Conservation (phyloP, 495 filamentous ascomycete species). For the Articulospora tetracladia region DNA sequence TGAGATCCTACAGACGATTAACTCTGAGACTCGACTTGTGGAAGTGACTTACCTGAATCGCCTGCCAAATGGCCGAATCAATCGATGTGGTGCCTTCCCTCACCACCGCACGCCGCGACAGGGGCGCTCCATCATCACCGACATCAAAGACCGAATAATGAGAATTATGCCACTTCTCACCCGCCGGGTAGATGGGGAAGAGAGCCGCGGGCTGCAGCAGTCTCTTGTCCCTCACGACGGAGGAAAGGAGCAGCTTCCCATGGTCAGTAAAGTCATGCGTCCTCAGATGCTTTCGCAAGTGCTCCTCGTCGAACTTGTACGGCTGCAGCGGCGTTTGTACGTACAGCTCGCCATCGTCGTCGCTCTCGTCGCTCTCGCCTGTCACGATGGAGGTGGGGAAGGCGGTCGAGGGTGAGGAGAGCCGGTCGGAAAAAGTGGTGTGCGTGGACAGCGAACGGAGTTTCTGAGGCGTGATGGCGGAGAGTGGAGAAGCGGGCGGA, state of each 20-base stretch:
- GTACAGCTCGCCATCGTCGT: slow-evolving; percentile 30
- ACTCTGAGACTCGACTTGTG: neutral
- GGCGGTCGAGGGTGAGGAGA: too few relatives aligned
- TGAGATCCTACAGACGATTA: slow-evolving; percentile 30
- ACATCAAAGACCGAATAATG: slow-evolving; percentile 50
- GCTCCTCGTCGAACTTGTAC: slow-evolving; percentile 29
- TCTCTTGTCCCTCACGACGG: slow-evolving; percentile 30
- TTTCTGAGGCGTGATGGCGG: too few relatives aligned
- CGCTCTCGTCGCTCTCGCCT: slow-evolving; percentile 26
- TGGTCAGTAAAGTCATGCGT: slow-evolving; percentile 29
- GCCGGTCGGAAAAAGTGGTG: too few relatives aligned
- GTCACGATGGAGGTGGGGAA: slow-evolving; percentile 27
- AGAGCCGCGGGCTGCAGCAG: slow-evolving; percentile 30
- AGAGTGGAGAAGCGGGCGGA: too few relatives aligned
- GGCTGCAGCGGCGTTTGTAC: slow-evolving; percentile 22
- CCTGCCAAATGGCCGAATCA: too few relatives aligned
- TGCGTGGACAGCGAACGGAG: too few relatives aligned
- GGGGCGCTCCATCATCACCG: slow-evolving; percentile 33
- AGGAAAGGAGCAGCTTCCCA: slow-evolving; percentile 31
- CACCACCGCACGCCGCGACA: neutral
- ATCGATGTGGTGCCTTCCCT: too few relatives aligned
- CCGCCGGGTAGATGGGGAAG: slow-evolving; percentile 28
- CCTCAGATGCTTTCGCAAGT: slow-evolving; percentile 36
- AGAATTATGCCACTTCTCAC: slow-evolving; percentile 33
- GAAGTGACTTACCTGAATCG: too few relatives aligned